These are phyloP conservation scores for Trichosporon coremiiforme DNA, from an alignment of 1,284 basidiomycete genomes.

Conservation along the genomic window DNA sequence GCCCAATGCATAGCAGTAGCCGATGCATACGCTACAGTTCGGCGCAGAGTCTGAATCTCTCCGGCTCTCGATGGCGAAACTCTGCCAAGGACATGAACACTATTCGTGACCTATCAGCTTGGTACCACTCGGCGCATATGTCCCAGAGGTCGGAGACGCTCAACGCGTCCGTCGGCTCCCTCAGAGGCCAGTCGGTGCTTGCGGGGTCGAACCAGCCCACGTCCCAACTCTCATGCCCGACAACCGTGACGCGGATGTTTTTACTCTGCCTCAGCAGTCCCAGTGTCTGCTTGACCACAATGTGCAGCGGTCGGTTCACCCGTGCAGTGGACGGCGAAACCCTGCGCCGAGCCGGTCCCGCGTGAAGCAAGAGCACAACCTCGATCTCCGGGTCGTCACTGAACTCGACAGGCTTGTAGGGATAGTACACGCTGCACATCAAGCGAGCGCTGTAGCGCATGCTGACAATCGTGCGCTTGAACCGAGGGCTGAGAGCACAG, in stretches of 20 bases:
- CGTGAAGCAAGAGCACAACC: neutral
- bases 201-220: neutral
- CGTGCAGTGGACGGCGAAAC: neutral
- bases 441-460: neutral
- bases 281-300: neutral
- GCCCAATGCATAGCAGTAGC: no score
- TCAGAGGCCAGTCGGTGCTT: neutral
- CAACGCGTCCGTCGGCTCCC: neutral
- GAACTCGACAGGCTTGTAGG: neutral
- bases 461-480: neutral
- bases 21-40: neutral
- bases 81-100: neutral
- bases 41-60: neutral
- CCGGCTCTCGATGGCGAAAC: neutral
- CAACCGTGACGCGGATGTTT: neutral
- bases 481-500: neutral
- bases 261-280: neutral
- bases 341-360: no score
- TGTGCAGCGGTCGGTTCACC: neutral
- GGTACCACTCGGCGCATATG: neutral
- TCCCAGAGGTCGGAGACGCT: neutral
- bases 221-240: neutral
- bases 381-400: neutral
- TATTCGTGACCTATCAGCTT: neutral
- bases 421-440: neutral